Base-by-base conservation (phyloP, 2,329 filamentous ascomycete genomes). In the Leptographium procerum region DNA sequence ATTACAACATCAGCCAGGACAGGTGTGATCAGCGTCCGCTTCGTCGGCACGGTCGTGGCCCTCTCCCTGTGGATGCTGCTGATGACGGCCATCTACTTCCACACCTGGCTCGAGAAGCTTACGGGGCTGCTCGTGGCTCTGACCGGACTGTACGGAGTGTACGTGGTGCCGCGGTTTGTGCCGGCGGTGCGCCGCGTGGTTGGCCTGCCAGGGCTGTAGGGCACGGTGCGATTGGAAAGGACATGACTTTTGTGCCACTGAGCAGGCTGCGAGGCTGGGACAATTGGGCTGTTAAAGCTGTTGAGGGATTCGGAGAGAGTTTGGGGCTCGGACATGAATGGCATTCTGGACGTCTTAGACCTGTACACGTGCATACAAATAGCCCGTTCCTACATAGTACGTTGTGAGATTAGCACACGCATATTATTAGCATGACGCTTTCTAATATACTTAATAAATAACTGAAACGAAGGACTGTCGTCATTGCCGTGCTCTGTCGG, bases 81-180 rank as follows among this genome's bases (percentile, higher is more conserved):
- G 61, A 99, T 99, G 94, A 99, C 94, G 47, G 91, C 91, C 3
- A 91, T 95, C 45, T 99, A 92, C 78, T 99, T 99, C 68, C 94
- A 99, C 72, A 99, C 94, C 0, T 97, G 92, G 91, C 86, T 95
- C 66, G 94, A 99, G 76, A 99, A 97, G 80, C 65, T 82, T 66
- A 82, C 79, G 48, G 80, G 80, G 24, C 74, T 83, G 24, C 59
- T 80, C 24, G 74, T 78, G 8, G 77, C 80, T 1, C 57, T 73
- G 2, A 51, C 69, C 4, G 78, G 72, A 0, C 71, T 80, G 43
- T 83, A 81, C 57, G 60, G 65, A 24, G 72, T 80, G 9, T 83
- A 83, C 60, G 69, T 80, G 36, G 68, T 82, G 14, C 80, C 80
- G 19, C 71, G 80, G 10, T 76, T 76, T 60, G 67, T 79, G 31